Evolutionary conservation across 108 stramenopile species (phyloP).

Genomic region (Fistulifera pelliculosa): DNA sequence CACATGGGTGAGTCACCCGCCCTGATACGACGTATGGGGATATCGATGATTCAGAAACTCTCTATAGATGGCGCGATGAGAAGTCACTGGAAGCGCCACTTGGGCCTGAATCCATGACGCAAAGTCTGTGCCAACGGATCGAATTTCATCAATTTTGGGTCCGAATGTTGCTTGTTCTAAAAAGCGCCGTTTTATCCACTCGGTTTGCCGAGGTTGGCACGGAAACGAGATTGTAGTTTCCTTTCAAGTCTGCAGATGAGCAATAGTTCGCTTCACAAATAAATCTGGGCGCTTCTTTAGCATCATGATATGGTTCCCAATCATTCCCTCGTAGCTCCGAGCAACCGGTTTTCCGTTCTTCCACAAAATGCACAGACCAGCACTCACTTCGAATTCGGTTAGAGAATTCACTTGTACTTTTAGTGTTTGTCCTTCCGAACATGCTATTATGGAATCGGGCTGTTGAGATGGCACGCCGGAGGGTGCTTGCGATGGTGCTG

Average conservation of each 20-base stretch:
- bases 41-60: too few relatives aligned
- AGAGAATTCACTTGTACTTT: too few relatives aligned
- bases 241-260: not conserved
- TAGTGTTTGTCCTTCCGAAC: too few relatives aligned
- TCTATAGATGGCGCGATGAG: too few relatives aligned
- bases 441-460: too few relatives aligned
- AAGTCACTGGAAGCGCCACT: too few relatives aligned
- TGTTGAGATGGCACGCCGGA: too few relatives aligned
- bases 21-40: slow-evolving; percentile 9
- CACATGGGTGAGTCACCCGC: slow-evolving; percentile 22
- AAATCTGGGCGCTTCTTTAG: too few relatives aligned
- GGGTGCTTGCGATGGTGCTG: too few relatives aligned
- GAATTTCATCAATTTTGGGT: slow-evolving; percentile 24
- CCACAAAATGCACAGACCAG: too few relatives aligned
- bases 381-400: too few relatives aligned
- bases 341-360: slow-evolving; percentile 27
- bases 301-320: slow-evolving; percentile 38
- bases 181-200: slow-evolving; percentile 33
- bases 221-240: slow-evolving; percentile 3
- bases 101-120: too few relatives aligned
- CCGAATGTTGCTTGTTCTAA: slow-evolving; percentile 53
- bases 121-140: not conserved
- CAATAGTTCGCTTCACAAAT: slow-evolving; percentile 12
- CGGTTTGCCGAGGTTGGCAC: not conserved
- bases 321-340: slow-evolving; percentile 50